Evolutionary conservation across 1,284 basidiomycete genomes (phyloP), one percentile per base, ranked within the genome.

Genomic region (Cryptococcus sp.): DNA sequence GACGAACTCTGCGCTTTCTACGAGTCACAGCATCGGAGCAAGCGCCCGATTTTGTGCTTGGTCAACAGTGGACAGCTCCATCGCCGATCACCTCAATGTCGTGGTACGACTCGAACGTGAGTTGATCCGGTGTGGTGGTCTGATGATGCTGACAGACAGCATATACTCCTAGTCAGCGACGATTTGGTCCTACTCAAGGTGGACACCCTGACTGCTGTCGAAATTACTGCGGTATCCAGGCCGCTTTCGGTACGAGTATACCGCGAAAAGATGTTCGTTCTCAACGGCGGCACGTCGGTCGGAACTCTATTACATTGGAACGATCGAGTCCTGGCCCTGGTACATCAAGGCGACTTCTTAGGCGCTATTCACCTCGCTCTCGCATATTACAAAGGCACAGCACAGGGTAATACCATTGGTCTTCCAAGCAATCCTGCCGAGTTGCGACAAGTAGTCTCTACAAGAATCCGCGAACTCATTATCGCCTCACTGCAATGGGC

Each of bases 231-330:
- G 7, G 31, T 46, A 2, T 40, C 54, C 5, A 44, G 42, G 3
- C 32, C 45, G 14, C n/a, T 11, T 14, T 16, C 21, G 1, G 49
- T 56, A n/a, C 77, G 81, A 4, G 78, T 84, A 2, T 89, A 94
- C 74, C 92, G 93, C 65, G 88, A 90, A 39, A 96, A 91, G 69
- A 81, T 94, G 21, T 98, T 98, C 71, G 68, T 91, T 24, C 78
- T 98, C 57, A 25, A 43, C 41, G 19, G 18, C 50, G 11, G 84
- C 52, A 63, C 98, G 1, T 81, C 84, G 67, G 89, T 88, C 0
- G 96, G 92, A 24, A 90, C 87, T 0, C 78, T 98, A 22, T 78
- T 94, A 42, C 91, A 91, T 1, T 99, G 96, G 96, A 91, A 94
- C 10, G 93, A 98, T 70, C 85, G 88, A 21, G 85, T 98, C 21